Percentiles rank a stretch among this genome's conserved stretches.
phyloP scores from a whole-genome alignment of 805 yeast genomes.

The Metschnikowia kofuensis region DNA sequence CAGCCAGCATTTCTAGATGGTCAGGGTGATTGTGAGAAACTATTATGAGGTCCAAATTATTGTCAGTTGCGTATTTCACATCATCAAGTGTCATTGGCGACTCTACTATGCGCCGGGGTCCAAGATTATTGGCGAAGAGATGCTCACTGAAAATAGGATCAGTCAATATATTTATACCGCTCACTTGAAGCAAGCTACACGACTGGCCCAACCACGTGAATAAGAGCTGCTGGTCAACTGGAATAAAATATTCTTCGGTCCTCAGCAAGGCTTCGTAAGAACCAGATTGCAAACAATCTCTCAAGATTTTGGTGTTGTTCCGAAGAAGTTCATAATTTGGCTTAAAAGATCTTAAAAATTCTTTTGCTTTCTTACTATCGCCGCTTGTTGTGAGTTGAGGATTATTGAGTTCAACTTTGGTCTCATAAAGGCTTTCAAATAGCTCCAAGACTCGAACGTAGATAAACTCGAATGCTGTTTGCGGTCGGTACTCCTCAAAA shows the following conservation, averaged over 20 bases:
- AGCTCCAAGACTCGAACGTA: constrained; percentile 70
- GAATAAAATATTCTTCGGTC: constrained; percentile 1
- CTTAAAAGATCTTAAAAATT: constrained; percentile 53
- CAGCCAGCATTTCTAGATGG: constrained; percentile 71
- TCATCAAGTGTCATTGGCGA: constrained; percentile 65
- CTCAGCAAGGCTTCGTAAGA: constrained; percentile 18
- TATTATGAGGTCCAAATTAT: constrained; percentile 62
- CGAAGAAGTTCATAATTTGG: constrained; percentile 54
- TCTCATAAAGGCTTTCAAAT: constrained; percentile 51
- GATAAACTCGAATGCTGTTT: constrained; percentile 82
- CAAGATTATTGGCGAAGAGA: constrained; percentile 59
- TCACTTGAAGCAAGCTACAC: constrained; percentile 70
- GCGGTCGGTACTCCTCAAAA: constrained; percentile 84
- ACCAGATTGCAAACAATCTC: constrained; percentile 22
- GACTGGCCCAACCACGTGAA: constrained; percentile 95
- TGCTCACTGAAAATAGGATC: constrained; percentile 79
- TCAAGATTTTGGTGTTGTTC: constrained; percentile 30
- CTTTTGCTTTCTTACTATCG: constrained; percentile 40
- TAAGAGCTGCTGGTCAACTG: constrained; percentile 44
- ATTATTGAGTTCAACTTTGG: constrained; percentile 34
- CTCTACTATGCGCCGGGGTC: constrained; percentile 83
- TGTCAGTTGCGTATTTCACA: constrained; percentile 48
- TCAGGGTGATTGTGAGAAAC: constrained; percentile 97
- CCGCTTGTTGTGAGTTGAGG: constrained; percentile 36
- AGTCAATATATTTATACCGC: constrained; percentile 72